Conservation (phyloP, 2,329 filamentous ascomycete genomes). For the Phoma sp. region DNA sequence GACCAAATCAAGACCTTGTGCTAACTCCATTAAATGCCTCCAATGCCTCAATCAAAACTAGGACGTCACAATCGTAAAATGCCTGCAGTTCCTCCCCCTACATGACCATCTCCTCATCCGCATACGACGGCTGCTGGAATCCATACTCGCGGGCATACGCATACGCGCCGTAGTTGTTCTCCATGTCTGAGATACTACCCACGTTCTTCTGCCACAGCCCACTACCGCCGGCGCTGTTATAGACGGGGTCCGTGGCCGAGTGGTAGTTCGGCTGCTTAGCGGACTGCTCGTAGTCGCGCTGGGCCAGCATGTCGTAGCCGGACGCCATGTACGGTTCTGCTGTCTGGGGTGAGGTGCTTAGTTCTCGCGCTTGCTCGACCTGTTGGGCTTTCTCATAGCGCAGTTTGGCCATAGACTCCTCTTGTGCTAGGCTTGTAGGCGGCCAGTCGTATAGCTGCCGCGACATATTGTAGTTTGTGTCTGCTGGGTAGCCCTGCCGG, state of each 20-base stretch:
- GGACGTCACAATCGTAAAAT: not conserved
- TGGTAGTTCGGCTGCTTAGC: slow-evolving; percentile 54
- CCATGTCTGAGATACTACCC: slow-evolving; percentile 60
- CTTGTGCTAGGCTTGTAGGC: slow-evolving; percentile 61
- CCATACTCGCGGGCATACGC: slow-evolving; percentile 61
- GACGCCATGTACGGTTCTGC: slow-evolving; percentile 84
- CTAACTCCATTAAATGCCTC: too few relatives aligned
- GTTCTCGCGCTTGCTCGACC: slow-evolving; percentile 32
- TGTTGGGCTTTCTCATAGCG: slow-evolving; percentile 62
- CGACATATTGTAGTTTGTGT: slow-evolving; percentile 55
- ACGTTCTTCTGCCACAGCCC: slow-evolving; percentile 57
- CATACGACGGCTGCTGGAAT: slow-evolving; percentile 40
- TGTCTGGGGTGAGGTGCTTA: slow-evolving; percentile 45
- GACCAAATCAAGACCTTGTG: too few relatives aligned
- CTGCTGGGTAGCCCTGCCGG: slow-evolving; percentile 39
- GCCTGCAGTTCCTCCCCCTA: slow-evolving; percentile 11
- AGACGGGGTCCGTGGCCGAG: slow-evolving; percentile 72
- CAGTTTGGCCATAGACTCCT: slow-evolving; percentile 62
- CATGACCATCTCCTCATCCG: slow-evolving; percentile 52
- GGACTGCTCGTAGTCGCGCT: slow-evolving; percentile 67
- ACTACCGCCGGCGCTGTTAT: slow-evolving; percentile 52
- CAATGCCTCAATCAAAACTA: too few relatives aligned
- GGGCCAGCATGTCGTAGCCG: slow-evolving; percentile 76
- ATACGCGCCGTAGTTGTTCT: slow-evolving; percentile 71
- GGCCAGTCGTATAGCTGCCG: slow-evolving; percentile 58